phyloP scores from a whole-genome alignment of 2,329 filamentous ascomycete genomes.

The Herpomyces periplanetae region DNA sequence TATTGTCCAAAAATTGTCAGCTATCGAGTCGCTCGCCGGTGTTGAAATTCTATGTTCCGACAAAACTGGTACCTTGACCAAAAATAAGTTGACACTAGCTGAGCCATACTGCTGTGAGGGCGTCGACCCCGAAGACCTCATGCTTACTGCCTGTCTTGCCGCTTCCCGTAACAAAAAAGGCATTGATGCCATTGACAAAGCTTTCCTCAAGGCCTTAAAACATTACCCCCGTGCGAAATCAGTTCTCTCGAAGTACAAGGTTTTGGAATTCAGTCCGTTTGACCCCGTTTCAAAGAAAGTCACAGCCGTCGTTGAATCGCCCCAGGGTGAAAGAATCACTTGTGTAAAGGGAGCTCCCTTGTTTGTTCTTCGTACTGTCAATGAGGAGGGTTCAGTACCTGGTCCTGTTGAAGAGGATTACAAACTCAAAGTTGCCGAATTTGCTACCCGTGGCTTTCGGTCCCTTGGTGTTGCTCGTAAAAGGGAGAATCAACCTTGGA shows the following conservation, averaged over 20 bases:
- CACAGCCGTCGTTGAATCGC: conserved; percentile 39
- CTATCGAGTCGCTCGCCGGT: conserved; percentile 64
- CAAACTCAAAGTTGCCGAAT: conserved; percentile 71
- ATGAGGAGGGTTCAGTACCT: conserved; percentile 42
- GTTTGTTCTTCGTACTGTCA: conserved; percentile 50
- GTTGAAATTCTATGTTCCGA: conserved; percentile 79
- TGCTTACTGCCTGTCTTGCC: conserved; percentile 62
- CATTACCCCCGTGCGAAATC: conserved; percentile 47
- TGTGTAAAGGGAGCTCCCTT: conserved; percentile 74
- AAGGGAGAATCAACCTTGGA: conserved; percentile 40
- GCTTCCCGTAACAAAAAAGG: conserved; percentile 81
- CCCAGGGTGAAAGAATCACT: conserved; percentile 40
- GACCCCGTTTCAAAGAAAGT: conserved; percentile 85
- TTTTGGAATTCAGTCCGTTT: conserved; percentile 50
- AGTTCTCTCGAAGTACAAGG: conserved; percentile 43
- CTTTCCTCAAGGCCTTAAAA: conserved; percentile 50
- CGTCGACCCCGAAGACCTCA: conserved; percentile 50
- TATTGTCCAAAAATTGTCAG: conserved; percentile 65
- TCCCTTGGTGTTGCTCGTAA: conserved; percentile 75
- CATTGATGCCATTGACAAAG: conserved; percentile 78
- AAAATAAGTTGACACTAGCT: conserved; percentile 61
- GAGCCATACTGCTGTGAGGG: conserved; percentile 50
- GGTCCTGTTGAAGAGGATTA: conserved; percentile 41
- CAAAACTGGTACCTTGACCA: conserved; percentile 72
- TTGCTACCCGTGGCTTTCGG: conserved; percentile 68